These are phyloP conservation scores for Colletotrichum camelliae DNA, from an alignment of 2,329 filamentous ascomycete species.

Conservation along the genomic window DNA sequence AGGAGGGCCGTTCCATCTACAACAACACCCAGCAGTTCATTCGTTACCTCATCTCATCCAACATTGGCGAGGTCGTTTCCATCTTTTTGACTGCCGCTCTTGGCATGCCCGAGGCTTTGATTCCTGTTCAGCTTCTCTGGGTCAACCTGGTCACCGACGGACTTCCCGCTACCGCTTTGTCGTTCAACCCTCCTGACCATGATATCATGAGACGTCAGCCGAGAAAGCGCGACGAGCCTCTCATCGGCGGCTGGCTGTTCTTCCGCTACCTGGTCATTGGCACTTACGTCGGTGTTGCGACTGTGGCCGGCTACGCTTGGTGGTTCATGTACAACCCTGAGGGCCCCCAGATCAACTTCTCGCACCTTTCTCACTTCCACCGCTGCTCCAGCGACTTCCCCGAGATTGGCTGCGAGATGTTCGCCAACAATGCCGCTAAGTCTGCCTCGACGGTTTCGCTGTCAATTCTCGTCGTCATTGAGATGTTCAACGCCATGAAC, in stretches of 20 bases:
- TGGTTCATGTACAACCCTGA: slow-evolving; percentile 97
- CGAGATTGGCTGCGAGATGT: slow-evolving; percentile 92
- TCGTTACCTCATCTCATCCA: slow-evolving; percentile 97
- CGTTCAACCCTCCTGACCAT: slow-evolving; percentile 98
- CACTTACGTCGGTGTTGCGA: slow-evolving; percentile 91
- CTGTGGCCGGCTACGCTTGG: slow-evolving; percentile 98
- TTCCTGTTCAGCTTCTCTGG: slow-evolving; percentile 97
- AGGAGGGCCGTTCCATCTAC: slow-evolving; percentile 97
- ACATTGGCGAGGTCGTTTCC: slow-evolving; percentile 98
- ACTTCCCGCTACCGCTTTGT: slow-evolving; percentile 92
- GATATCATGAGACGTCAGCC: slow-evolving; percentile 96
- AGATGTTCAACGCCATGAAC: slow-evolving; percentile 99
- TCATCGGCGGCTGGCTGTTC: slow-evolving; percentile 96
- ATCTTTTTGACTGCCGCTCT: slow-evolving; percentile 97
- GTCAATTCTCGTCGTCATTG: slow-evolving; percentile 92
- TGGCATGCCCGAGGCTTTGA: slow-evolving; percentile 96
- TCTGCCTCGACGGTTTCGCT: slow-evolving; percentile 92
- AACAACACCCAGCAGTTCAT: slow-evolving; percentile 99
- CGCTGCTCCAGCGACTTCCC: slow-evolving; percentile 85
- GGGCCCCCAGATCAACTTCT: slow-evolving; percentile 91
- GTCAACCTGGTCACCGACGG: slow-evolving; percentile 98
- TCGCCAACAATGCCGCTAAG: slow-evolving; percentile 83
- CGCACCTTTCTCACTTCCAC: slow-evolving; percentile 92
- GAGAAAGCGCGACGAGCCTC: slow-evolving; percentile 87
- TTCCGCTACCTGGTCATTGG: slow-evolving; percentile 97